These are phyloP conservation scores for Hypoxylon rubiginosum DNA, from an alignment of 2,329 filamentous ascomycete genomes.

Conservation along the genomic window DNA sequence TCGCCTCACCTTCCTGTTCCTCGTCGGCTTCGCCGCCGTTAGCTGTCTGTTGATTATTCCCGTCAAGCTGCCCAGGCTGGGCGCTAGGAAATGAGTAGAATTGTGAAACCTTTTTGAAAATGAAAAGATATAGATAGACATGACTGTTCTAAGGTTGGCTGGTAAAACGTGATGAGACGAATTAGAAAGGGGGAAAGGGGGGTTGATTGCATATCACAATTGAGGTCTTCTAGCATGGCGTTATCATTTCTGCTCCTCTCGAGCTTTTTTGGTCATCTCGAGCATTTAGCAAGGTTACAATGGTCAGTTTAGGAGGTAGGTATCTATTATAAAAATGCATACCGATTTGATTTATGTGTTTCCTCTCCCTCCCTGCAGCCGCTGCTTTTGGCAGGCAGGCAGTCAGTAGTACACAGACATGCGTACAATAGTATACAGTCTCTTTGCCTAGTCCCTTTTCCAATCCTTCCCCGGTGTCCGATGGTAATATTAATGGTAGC, in stretches of 20 bases:
- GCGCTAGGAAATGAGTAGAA: constrained; percentile 57
- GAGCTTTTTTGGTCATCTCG: constrained; percentile 3
- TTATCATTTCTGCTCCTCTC: background rate
- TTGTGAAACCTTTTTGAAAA: no score
- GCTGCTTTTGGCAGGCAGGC: background rate
- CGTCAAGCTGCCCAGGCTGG: constrained; percentile 67
- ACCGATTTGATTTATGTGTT: background rate
- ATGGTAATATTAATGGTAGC: constrained; percentile 54
- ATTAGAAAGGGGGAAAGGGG: background rate
- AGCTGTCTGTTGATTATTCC: constrained; percentile 63
- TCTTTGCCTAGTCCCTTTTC: constrained; percentile 1
- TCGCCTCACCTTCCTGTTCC: constrained; percentile 61
- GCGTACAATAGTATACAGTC: constrained; percentile 32
- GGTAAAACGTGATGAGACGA: background rate
- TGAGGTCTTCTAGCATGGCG: background rate
- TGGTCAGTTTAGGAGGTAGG: constrained; percentile 21
- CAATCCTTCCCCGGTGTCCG: background rate
- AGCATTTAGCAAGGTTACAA: background rate
- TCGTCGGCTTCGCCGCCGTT: constrained; percentile 61
- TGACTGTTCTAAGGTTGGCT: no score
- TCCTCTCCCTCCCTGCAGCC: background rate
- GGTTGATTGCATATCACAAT: background rate
- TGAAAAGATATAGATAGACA: no score
- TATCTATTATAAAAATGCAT: constrained; percentile 15
- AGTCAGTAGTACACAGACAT: background rate